Percentiles rank a stretch among this genome's conserved stretches.
Evolutionary conservation across 1,139 yeast genomes (phyloP).

Genomic region (Arxiozyma slooffiae): DNA sequence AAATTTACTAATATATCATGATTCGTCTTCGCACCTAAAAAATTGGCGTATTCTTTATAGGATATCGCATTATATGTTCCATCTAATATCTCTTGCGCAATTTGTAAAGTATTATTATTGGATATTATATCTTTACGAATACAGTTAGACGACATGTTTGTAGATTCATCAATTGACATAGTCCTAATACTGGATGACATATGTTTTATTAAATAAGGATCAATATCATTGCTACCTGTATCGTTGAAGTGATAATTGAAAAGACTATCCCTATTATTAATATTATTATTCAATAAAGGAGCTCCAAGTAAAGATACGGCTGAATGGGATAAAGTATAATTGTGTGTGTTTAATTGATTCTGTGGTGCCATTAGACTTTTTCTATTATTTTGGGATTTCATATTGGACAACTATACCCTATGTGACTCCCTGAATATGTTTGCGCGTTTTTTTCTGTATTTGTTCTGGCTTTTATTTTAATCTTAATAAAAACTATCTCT

Average conservation of each 20-base stretch:
- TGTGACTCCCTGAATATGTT: not conserved
- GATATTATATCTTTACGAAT: not conserved
- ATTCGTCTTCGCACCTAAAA: constrained; percentile 28
- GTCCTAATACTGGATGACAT: no score
- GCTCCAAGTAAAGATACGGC: not conserved
- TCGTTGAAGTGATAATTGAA: not conserved
- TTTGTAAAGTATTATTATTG: constrained; percentile 7
- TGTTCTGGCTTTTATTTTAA: not conserved
- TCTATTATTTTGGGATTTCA: not conserved
- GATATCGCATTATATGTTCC: constrained; percentile 24
- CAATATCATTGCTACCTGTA: not conserved
- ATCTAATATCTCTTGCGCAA: constrained; percentile 29
- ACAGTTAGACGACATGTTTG: not conserved
- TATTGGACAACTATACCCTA: not conserved
- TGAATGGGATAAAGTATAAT: not conserved
- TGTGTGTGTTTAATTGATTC: not conserved
- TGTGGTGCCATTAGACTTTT: not conserved
- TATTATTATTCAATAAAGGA: not conserved
- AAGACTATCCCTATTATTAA: not conserved
- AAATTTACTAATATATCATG: constrained; percentile 22
- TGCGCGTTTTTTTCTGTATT: not conserved
- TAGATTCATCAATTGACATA: no score
- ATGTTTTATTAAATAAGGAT: not conserved
- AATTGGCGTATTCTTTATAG: constrained; percentile 31
- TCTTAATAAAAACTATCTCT: not conserved